Evolutionary conservation across 1,139 yeast genomes (phyloP).

Genomic region (Suhomyces terraborum): DNA sequence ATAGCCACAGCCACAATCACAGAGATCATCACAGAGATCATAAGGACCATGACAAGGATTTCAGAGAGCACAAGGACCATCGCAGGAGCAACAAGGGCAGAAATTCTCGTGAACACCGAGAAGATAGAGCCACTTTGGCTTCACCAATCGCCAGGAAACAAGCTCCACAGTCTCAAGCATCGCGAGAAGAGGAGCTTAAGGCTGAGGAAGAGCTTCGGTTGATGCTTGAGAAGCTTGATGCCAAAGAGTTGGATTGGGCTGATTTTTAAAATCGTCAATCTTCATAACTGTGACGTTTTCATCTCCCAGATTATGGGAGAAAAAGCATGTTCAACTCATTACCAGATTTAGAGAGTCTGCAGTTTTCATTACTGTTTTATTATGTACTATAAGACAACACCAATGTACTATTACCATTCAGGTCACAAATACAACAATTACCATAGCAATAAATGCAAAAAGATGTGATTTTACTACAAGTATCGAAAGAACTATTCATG

Average conservation of each 20-base stretch:
- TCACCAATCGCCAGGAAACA: neutral
- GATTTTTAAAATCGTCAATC: conserved; percentile 9
- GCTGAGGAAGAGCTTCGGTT: conserved; percentile 19
- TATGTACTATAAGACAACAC: neutral
- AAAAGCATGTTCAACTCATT: too few relatives aligned
- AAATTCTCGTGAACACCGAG: neutral
- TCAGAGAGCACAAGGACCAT: neutral
- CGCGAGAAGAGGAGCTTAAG: conserved; percentile 16
- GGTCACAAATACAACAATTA: too few relatives aligned
- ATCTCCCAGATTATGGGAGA: too few relatives aligned
- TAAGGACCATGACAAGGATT: neutral
- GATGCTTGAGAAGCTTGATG: conserved; percentile 19
- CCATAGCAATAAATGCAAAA: too few relatives aligned
- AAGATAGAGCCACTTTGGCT: neutral
- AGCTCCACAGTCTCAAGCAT: conserved; percentile 15
- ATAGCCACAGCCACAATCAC: neutral
- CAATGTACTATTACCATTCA: neutral
- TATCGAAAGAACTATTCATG: too few relatives aligned
- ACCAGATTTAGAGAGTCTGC: too few relatives aligned
- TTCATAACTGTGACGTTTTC: neutral
- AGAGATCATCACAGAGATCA: neutral
- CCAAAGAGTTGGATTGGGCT: conserved; percentile 22
- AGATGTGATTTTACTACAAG: too few relatives aligned
- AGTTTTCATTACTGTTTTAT: neutral
- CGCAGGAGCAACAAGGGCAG: neutral